Evolutionary conservation across 352 stramenopile genomes (phyloP), one percentile per base, ranked within the genome.

Genomic region (Phytopythium aichiense): DNA sequence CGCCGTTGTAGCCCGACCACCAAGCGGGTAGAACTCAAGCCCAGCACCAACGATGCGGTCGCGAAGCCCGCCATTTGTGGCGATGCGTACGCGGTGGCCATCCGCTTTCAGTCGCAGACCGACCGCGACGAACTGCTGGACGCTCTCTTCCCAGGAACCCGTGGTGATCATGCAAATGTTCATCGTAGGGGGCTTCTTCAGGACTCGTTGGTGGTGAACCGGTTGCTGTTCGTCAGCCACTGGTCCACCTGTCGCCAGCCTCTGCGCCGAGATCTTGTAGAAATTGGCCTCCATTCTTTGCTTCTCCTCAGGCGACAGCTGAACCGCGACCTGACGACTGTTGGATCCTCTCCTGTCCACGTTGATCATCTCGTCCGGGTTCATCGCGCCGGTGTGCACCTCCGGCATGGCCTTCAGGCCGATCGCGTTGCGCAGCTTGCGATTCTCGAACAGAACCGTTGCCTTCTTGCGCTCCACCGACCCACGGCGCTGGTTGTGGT

Each of bases 21-120:
- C 69, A 6, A 86, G 64, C 25, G 76, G 70, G 31, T 78, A 83
- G 40, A 84, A 86, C 33, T 86, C 76, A n/a, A 86, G 56, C 20
- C 75, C 75, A 31, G 69, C 65, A 0, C 45, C 66, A 0, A 71
- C 69, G 20, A 96, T 81, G 4, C 77, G 75, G 18, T 65, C 56
- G 16, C 87, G 68, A 67, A 91, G 89, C 12, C 79, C 68, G 52
- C 79, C 71, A 64, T 92, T 84, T 0, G 81, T 85, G 7, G 87
- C 88, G 49, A 97, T 77, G 4, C 91, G 79, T 16, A 97, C 89
- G 6, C 79, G 75, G 68, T 97, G 91, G 0, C 89, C 89, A 54
- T 90, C 60, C 2, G 60, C 58, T 55, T 76, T 64, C 33, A 97
- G 66, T 37, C 74, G 60, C 25, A 81, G 49, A n/a, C 82, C 86